Percentiles rank a stretch among this genome's conserved stretches.
Evolutionary conservation across 495 filamentous ascomycete genomes (phyloP).

Genomic region (Bacidia rubella): DNA sequence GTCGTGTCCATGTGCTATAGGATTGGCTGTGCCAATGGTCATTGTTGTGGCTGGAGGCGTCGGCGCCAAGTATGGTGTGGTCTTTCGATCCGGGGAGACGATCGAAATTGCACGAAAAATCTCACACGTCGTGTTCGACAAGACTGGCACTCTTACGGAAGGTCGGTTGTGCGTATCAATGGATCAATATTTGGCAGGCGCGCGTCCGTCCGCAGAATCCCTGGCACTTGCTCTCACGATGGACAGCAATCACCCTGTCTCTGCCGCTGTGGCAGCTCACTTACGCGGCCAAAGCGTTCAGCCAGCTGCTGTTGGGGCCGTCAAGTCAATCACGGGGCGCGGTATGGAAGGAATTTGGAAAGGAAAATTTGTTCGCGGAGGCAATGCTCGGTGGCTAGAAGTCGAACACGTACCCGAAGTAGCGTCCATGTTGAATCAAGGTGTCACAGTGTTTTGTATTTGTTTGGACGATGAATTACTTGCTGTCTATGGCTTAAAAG

Average conservation of each 20-base stretch:
- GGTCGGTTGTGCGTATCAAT: slow-evolving; percentile 40
- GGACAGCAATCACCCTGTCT: slow-evolving; percentile 56
- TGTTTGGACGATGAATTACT: slow-evolving; percentile 34
- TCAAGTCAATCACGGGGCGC: slow-evolving; percentile 38
- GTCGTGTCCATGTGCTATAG: slow-evolving; percentile 73
- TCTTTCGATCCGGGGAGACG: slow-evolving; percentile 52
- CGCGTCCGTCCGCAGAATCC: slow-evolving; percentile 15
- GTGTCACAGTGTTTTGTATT: slow-evolving; percentile 51
- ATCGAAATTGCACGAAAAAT: slow-evolving; percentile 51
- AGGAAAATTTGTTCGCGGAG: slow-evolving; percentile 34
- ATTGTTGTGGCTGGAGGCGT: slow-evolving; percentile 56
- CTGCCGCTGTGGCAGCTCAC: slow-evolving; percentile 40
- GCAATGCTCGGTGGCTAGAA: slow-evolving; percentile 51
- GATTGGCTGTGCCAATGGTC: slow-evolving; percentile 71
- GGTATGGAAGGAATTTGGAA: slow-evolving; percentile 24
- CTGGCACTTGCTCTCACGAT: slow-evolving; percentile 36
- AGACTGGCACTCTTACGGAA: slow-evolving; percentile 65
- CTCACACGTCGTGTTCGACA: slow-evolving; percentile 68
- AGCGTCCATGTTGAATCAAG: slow-evolving; percentile 28
- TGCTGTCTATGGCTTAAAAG: slow-evolving; percentile 47
- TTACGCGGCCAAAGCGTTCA: slow-evolving; percentile 25
- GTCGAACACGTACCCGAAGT: slow-evolving; percentile 27
- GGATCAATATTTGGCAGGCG: slow-evolving; percentile 23
- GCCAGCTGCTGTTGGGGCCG: slow-evolving; percentile 24
- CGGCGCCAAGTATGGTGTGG: slow-evolving; percentile 52